These are phyloP conservation scores for Solanum habrochaites DNA, from an alignment of 257 asterid genomes.

Conservation along the genomic window DNA sequence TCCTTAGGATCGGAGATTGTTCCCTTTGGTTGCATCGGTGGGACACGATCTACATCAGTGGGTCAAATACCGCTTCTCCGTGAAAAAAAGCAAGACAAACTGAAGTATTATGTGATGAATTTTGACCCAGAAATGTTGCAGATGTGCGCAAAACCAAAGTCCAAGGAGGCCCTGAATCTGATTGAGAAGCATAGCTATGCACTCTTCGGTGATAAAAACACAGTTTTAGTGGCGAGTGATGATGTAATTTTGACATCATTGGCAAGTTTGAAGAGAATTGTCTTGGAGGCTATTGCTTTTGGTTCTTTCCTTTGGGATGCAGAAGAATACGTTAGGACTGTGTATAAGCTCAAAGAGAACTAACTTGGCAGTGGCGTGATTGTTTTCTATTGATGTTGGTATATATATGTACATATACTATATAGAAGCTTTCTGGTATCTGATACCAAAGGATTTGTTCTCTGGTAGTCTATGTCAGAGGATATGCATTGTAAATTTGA, in stretches of 20 bases:
- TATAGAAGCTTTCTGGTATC: neutral
- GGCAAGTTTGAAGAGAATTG: conserved; percentile 71
- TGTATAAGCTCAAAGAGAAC: conserved; percentile 50
- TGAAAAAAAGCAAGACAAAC: conserved; percentile 13
- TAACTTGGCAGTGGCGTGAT: conserved; percentile 4
- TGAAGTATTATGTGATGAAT: conserved; percentile 48
- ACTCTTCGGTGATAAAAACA: conserved; percentile 47
- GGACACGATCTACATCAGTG: conserved; percentile 11
- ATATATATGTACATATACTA: neutral
- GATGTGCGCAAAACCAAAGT: conserved; percentile 60
- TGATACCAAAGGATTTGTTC: neutral
- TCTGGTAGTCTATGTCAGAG: neutral
- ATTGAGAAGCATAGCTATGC: conserved; percentile 60
- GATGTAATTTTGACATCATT: conserved; percentile 52
- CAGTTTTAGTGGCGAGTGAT: conserved; percentile 19
- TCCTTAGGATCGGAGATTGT: conserved; percentile 22
- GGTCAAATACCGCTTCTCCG: conserved; percentile 15
- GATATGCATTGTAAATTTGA: neutral
- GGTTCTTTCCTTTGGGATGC: conserved; percentile 76
- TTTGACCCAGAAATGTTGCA: conserved; percentile 43
- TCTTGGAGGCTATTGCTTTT: conserved; percentile 79
- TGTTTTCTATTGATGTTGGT: neutral
- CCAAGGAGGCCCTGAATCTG: conserved; percentile 56
- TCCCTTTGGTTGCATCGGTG: conserved; percentile 11
- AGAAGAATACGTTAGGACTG: conserved; percentile 37